Conservation (phyloP, 768 basidiomycete genomes). For the Vararia minispora region DNA sequence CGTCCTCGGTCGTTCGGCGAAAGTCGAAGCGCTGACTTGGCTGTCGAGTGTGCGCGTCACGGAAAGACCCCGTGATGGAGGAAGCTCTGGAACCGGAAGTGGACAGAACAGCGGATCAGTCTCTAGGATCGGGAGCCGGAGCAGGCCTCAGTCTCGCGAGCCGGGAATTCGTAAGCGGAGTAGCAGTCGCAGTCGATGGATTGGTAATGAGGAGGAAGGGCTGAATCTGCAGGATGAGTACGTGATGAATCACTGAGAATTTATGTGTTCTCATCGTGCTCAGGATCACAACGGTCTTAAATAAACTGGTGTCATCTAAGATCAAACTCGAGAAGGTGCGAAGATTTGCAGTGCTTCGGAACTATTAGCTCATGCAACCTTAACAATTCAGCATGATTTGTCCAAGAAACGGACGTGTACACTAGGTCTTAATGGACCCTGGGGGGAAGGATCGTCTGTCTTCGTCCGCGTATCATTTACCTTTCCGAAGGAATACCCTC, state of each 20-base stretch:
- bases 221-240: conserved; percentile 69
- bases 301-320: conserved; percentile 51
- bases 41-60: conserved; percentile 63
- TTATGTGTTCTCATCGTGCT: background rate
- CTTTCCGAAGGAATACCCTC: conserved; percentile 78
- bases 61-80: conserved; percentile 32
- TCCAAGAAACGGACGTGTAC: conserved; percentile 72
- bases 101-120: conserved; percentile 33
- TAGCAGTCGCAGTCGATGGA: conserved; percentile 30
- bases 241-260: conserved; percentile 16
- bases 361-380: conserved; percentile 2
- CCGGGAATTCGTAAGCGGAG: conserved; percentile 27
- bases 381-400: conserved; percentile 47
- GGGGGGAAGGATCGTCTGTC: conserved; percentile 78
- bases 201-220: conserved; percentile 24
- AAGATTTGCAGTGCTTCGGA: background rate
- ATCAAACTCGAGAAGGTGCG: conserved; percentile 79
- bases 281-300: conserved; percentile 67
- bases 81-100: conserved; percentile 45
- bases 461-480: conserved; percentile 85
- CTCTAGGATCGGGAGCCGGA: conserved; percentile 36
- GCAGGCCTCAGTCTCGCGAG: conserved; percentile 13
- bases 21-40: conserved; percentile 65
- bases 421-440: conserved; percentile 79
- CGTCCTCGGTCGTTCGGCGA: conserved; percentile 37